Evolutionary conservation across 345 rosid genomes (phyloP).

Genomic region (Euphorbia tirucalli): DNA sequence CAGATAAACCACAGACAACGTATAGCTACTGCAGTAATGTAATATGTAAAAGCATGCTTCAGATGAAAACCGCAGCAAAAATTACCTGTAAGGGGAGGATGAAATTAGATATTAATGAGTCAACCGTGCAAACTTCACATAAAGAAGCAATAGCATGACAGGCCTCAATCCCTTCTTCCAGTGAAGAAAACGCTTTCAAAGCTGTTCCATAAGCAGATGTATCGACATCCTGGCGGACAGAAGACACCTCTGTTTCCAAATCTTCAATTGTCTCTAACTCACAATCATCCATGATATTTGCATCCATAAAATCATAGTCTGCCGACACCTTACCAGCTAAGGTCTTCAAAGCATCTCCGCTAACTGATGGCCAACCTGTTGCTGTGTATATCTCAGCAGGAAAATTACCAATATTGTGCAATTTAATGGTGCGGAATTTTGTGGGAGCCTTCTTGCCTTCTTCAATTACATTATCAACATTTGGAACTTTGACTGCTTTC

Average conservation of each 20-base stretch:
- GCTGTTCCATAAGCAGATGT: conserved; percentile 57
- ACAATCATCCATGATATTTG: conserved; percentile 23
- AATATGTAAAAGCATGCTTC: neutral
- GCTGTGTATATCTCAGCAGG: conserved; percentile 66
- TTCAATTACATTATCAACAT: conserved; percentile 68
- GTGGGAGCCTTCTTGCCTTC: conserved; percentile 79
- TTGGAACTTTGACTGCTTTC: conserved; percentile 61
- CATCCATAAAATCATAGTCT: conserved; percentile 51
- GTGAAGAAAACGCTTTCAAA: conserved; percentile 45
- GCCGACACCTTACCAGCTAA: conserved; percentile 83
- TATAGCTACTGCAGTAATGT: neutral
- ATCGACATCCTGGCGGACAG: conserved; percentile 32
- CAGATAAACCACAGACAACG: neutral
- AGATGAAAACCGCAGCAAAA: neutral
- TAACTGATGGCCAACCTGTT: conserved; percentile 83
- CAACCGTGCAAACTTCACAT: conserved; percentile 90
- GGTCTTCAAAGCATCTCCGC: conserved; percentile 68
- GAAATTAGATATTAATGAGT: conserved; percentile 88
- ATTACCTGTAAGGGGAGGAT: conserved; percentile 92
- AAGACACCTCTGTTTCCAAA: conserved; percentile 20
- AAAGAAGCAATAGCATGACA: conserved; percentile 89
- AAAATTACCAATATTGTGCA: conserved; percentile 46
- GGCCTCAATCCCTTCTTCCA: conserved; percentile 71
- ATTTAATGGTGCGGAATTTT: conserved; percentile 61
- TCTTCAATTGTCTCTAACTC: conserved; percentile 23